Percentiles rank a stretch among this genome's conserved stretches.
These are phyloP conservation scores for Sporothrix pallida DNA, from an alignment of 2,329 filamentous ascomycete species.

Conservation along the genomic window DNA sequence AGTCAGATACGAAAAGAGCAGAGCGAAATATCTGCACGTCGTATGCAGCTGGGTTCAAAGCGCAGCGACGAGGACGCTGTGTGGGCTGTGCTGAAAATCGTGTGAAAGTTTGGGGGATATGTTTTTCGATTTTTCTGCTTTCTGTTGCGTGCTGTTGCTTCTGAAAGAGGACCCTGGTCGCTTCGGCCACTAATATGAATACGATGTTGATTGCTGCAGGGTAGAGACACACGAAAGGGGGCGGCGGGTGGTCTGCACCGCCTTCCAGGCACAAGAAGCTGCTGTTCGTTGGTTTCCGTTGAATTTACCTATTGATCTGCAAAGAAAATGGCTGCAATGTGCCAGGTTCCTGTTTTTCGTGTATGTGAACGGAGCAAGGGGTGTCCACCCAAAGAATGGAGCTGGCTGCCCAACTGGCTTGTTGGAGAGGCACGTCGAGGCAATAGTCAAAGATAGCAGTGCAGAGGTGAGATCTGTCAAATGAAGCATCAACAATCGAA, in stretches of 20 bases:
- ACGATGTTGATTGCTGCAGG: conserved; percentile 26
- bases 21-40: conserved; percentile 8
- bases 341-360: conserved; percentile 28
- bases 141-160: conserved; percentile 10
- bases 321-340: conserved; percentile 21
- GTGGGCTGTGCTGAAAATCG: conserved; percentile 16
- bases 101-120: background rate
- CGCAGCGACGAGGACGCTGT: conserved; percentile 9
- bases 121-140: background rate
- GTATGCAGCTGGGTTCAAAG: conserved; percentile 14
- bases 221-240: conserved; percentile 23
- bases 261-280: conserved; percentile 1
- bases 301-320: conserved; percentile 16
- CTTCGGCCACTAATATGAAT: conserved; percentile 16
- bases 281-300: background rate
- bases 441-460: background rate
- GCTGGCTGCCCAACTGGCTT: conserved; percentile 1
- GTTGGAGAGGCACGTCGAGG: background rate
- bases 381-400: conserved; percentile 22
- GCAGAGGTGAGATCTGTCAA: too few relatives aligned
- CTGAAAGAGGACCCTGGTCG: conserved; percentile 16
- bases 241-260: background rate
- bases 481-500: background rate
- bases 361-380: conserved; percentile 18
- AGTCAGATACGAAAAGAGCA: conserved; percentile 7